Evolutionary conservation across 352 stramenopile species (phyloP), one percentile per base, ranked within the genome.

Genomic region (Phytophthora europaea): DNA sequence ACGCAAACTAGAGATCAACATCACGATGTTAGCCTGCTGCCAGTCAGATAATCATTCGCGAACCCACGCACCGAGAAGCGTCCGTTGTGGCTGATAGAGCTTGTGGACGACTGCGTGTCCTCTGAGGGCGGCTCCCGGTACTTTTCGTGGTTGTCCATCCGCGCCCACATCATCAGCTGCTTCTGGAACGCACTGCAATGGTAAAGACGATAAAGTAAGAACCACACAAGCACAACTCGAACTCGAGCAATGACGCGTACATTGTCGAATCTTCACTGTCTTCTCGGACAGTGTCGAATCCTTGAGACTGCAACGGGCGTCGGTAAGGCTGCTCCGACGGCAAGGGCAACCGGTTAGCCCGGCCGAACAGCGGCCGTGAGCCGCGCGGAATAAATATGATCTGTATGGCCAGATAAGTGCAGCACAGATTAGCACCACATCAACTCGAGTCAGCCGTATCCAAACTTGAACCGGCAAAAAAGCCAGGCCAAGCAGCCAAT

Each of bases 381-480:
- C 81, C 85, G 80, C 81, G 87, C 31, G 88, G 88, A 72, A 94
- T 85, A 87, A 95, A 95, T 75, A 93, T 77, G 54, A 95, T 85
- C 88, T 95, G 64, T 45, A 59, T 59, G 47, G 66, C 66, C 68
- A 70, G 62, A 61, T 65, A 58, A 65, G 65, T 60, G 40, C 60
- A 77, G 56, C 65, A 50, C 18, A 51, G 48, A 34, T 69, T 65
- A 67, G 60, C 26, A 76, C 58, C 70, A 15, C 53, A 75, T 68
- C 64, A 60, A 72, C 12, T 50, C 69, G 34, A 72, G 53, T 63
- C 47, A 72, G 40, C 62, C 51, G 47, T 55, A 40, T 56, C 40
- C 60, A 62, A 56, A 48, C 68, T 47, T 10, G 52, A 62, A 55
- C 54, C 28, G 26, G 12, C 4, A 26, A 65, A 53, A 63, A 61